Base-by-base conservation (phyloP, 352 stramenopile genomes). In the Globisporangium camurandrum region DNA sequence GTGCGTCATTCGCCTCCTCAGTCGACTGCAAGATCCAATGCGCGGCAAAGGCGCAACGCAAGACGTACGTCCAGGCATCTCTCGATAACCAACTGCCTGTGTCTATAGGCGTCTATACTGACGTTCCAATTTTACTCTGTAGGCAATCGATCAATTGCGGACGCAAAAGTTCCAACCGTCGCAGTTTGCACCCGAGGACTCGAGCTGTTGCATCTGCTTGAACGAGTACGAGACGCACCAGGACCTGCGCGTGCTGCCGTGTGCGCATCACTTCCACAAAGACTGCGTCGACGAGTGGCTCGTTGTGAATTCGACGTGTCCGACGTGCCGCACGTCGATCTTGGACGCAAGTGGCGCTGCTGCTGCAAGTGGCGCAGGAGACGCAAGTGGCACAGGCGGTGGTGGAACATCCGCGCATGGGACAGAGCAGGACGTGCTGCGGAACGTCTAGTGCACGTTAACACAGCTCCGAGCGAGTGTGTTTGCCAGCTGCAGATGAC, bases 1-100 rank as follows among this genome's bases (percentile, higher is more conserved):
- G 3, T 97, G 87, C 58, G 71, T 97, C 37, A 96, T 97, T 53
- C 87, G 87, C 34, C 59, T 97, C 19, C 68, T 97, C n/a, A 92
- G 75, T 33, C 69, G 85, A 19, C 64, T 97, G 52, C 83, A 96
- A 53, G 87, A 96, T 42, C 84, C 84, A 0, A 88, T 90, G 70
- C 69, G 68, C 16, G 83, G 76, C 56, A 95, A 95, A 60, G 89
- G 89, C 48, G 87, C 84, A 2, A 78, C 75, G 3, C 66, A 86
- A 49, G 82, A 90, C 57, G 81, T 90, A 53, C 30, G 44, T 47
- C n/a, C 9, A 51, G 14, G 28, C 22, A 23, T 19, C 43, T 47
- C 12, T 38, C 36, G 54, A 19, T 51, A 38, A 16, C 14, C 45
- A 19, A 36, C 30, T 17, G 28, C 4, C 14, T 43, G 17, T 34